Evolutionary conservation across 1,284 basidiomycete species (phyloP).

Genomic region (Moniliella sp.): DNA sequence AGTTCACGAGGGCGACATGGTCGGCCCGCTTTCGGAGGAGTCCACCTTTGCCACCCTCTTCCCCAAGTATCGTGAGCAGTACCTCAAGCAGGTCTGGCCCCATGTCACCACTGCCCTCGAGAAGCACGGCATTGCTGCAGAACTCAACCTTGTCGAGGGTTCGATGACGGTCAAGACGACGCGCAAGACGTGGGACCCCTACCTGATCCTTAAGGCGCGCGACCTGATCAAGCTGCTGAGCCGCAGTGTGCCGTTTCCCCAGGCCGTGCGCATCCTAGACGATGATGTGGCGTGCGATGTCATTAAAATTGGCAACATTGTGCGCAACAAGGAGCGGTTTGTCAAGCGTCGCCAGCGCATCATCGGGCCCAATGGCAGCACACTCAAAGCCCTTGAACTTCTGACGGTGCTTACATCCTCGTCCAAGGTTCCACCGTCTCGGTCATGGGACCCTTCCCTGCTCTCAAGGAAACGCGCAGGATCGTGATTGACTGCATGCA

Average conservation of each 20-base stretch:
- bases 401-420: constrained; percentile 90
- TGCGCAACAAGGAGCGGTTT: constrained; percentile 88
- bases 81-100: constrained; percentile 80
- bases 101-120: constrained; percentile 73
- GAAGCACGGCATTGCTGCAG: constrained; percentile 62
- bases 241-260: constrained; percentile 57
- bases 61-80: constrained; percentile 93
- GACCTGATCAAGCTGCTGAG: constrained; percentile 89
- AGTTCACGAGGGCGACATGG: constrained; percentile 54
- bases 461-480: constrained; percentile 77
- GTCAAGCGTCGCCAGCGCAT: constrained; percentile 88
- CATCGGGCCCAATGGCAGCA: constrained; percentile 86
- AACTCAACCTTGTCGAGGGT: constrained; percentile 81
- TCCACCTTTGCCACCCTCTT: constrained; percentile 93
- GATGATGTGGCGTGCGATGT: constrained; percentile 83
- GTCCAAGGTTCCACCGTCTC: constrained; percentile 96
- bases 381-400: constrained; percentile 91
- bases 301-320: constrained; percentile 84
- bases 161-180: constrained; percentile 94
- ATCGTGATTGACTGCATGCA: constrained; percentile 97
- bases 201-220: constrained; percentile 79
- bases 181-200: constrained; percentile 87
- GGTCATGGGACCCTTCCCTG: constrained; percentile 86
- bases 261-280: constrained; percentile 74
- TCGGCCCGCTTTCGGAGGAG: constrained; percentile 65